A percentile compares a stretch with the other conserved stretches of the same genome.
Conservation (phyloP, 169 alveolate genomes). For the Theileria annulata region DNA sequence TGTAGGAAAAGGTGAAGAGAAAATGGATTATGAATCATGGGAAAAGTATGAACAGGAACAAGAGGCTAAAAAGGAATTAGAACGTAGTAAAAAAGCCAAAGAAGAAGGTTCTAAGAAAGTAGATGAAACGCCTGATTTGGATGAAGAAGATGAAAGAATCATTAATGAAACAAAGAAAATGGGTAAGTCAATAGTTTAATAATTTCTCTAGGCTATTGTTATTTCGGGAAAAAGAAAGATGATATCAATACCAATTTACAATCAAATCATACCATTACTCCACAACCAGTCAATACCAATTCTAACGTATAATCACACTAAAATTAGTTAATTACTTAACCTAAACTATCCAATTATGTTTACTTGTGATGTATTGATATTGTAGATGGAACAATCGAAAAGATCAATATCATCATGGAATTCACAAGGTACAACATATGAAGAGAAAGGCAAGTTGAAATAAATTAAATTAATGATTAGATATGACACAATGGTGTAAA, state of each 20-base stretch:
- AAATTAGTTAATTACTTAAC: too few relatives aligned
- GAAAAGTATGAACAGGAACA: constrained; percentile 64
- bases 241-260: constrained; percentile 39
- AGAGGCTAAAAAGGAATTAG: constrained; percentile 51
- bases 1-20: constrained; percentile 74
- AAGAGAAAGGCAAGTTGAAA: constrained; percentile 76
- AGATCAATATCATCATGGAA: constrained; percentile 83
- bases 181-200: constrained; percentile 53
- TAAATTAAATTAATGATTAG: constrained; percentile 1
- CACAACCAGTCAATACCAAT: background rate
- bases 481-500: constrained; percentile 66
- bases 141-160: constrained; percentile 83
- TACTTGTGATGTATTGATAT: background rate
- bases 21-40: constrained; percentile 68
- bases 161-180: constrained; percentile 82
- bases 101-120: constrained; percentile 48
- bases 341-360: too few relatives aligned
- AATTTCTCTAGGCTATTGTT: constrained; percentile 73
- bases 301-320: background rate
- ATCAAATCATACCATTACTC: background rate
- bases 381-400: constrained; percentile 8
- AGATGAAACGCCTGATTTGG: constrained; percentile 73
- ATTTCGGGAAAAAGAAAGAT: constrained; percentile 74
- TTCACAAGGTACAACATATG: constrained; percentile 83
- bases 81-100: constrained; percentile 58